A percentile compares a stretch with the other conserved stretches of the same genome.
Conservation (phyloP, 345 rosid genomes). For the Bretschneidera sinensis region DNA sequence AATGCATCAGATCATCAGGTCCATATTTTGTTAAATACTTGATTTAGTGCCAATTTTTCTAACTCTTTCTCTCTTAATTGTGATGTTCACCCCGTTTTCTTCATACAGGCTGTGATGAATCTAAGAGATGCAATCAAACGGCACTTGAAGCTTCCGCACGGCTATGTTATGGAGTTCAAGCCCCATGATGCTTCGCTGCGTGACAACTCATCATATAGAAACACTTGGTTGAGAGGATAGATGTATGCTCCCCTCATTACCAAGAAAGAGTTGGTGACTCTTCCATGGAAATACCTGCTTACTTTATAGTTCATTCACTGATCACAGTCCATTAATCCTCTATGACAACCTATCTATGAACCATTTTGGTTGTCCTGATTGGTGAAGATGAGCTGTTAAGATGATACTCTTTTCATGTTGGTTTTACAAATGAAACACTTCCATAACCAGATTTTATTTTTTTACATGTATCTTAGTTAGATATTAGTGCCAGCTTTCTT, state of each 20-base stretch:
- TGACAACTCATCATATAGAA: constrained; percentile 86
- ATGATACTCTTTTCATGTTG: not conserved
- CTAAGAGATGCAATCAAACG: constrained; percentile 80
- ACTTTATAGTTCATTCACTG: not conserved
- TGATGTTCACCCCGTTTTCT: not conserved
- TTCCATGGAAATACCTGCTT: not conserved
- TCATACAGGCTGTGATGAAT: constrained; percentile 80
- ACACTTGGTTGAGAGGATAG: constrained; percentile 96
- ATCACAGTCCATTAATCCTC: not conserved
- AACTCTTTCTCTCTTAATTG: not conserved
- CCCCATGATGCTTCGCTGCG: constrained; percentile 90
- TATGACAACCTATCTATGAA: constrained; percentile 2
- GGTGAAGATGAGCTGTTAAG: not conserved
- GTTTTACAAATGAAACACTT: constrained; percentile 6
- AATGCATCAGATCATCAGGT: constrained; percentile 95
- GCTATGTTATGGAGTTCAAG: constrained; percentile 96
- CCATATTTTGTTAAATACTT: not conserved
- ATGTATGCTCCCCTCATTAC: constrained; percentile 1
- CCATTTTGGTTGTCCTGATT: not conserved
- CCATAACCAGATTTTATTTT: too few species aligned
- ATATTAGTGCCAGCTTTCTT: too few species aligned
- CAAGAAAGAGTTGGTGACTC: not conserved
- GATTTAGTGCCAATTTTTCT: not conserved
- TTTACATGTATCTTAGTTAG: not conserved
- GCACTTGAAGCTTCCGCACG: constrained; percentile 84